A percentile compares a stretch with the other conserved stretches of the same genome.
These are phyloP conservation scores for Babesia bigemina DNA, from an alignment of 169 alveolate genomes.

Conservation along the genomic window DNA sequence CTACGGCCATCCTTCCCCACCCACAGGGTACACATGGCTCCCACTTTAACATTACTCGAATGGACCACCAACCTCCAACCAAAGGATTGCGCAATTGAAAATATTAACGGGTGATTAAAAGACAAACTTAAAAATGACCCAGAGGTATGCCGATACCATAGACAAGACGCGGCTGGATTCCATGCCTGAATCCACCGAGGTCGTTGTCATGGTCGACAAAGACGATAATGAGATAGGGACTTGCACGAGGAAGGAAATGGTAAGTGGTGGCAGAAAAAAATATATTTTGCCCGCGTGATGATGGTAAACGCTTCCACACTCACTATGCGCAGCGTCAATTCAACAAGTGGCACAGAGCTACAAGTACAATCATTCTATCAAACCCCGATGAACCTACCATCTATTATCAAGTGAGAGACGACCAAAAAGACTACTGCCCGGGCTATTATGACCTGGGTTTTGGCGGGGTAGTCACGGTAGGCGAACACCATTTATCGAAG, in stretches of 20 bases:
- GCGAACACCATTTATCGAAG: not conserved
- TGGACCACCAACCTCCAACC: not conserved
- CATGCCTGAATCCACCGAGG: conserved; percentile 48
- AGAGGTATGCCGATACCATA: conserved; percentile 26
- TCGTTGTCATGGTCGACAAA: conserved; percentile 46
- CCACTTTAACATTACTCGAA: not conserved
- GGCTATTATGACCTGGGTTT: conserved; percentile 69
- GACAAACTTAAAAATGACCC: conserved; percentile 11
- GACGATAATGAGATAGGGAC: conserved; percentile 52
- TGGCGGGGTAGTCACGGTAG: conserved; percentile 73
- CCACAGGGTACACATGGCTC: conserved; percentile 34
- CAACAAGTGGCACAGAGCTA: conserved; percentile 74
- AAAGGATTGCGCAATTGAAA: not conserved
- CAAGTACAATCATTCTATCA: conserved; percentile 62
- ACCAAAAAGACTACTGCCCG: conserved; percentile 67
- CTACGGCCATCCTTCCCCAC: conserved; percentile 8
- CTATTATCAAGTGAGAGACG: conserved; percentile 68
- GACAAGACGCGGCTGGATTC: conserved; percentile 46
- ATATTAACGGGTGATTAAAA: not conserved
- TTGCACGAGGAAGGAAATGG: conserved; percentile 50
- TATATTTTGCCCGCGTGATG: too few relatives aligned
- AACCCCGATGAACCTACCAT: conserved; percentile 53
- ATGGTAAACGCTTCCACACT: not conserved
- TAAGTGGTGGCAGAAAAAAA: not conserved
- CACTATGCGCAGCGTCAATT: conserved; percentile 41